Evolutionary conservation across 208 protist species (phyloP).

Genomic region (Phytomonas francai): DNA sequence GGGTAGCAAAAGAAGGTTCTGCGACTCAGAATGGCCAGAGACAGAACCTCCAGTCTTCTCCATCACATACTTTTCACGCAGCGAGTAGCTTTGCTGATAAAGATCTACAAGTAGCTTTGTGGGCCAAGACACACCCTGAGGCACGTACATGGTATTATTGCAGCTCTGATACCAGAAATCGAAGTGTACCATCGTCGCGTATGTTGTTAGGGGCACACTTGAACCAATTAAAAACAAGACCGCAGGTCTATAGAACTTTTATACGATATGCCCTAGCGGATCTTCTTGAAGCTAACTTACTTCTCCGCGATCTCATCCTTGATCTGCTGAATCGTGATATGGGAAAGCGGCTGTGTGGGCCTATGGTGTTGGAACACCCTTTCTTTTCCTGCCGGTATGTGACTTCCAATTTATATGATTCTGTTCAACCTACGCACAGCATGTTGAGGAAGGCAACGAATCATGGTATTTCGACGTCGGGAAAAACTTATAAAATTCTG

Average conservation of each 20-base stretch:
- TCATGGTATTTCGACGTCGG: not conserved
- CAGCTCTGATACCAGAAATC: not conserved
- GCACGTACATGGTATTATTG: not conserved
- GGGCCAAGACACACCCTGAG: not conserved
- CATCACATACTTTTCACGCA: not conserved
- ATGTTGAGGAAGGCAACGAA: not conserved
- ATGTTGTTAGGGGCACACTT: not conserved
- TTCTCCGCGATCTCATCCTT: slow-evolving; percentile 58
- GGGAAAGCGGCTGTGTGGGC: slow-evolving; percentile 51
- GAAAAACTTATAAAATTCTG: not conserved
- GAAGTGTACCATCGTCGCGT: not conserved
- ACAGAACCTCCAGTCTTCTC: not conserved
- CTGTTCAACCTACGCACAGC: slow-evolving; percentile 21
- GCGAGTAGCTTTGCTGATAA: not conserved
- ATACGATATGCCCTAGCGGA: slow-evolving; percentile 11
- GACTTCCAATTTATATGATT: slow-evolving; percentile 68
- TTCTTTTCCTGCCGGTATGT: slow-evolving; percentile 82
- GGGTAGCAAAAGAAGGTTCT: not conserved
- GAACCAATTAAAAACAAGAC: not conserved
- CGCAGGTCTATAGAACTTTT: not conserved
- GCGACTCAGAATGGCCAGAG: not conserved
- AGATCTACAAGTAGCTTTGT: not conserved
- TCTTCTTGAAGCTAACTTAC: slow-evolving; percentile 45
- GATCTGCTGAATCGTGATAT: slow-evolving; percentile 45
- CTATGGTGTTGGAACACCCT: slow-evolving; percentile 70